Base-by-base conservation (phyloP, 2,329 filamentous ascomycete genomes). In the Monilinia vaccinii-corymbosi region DNA sequence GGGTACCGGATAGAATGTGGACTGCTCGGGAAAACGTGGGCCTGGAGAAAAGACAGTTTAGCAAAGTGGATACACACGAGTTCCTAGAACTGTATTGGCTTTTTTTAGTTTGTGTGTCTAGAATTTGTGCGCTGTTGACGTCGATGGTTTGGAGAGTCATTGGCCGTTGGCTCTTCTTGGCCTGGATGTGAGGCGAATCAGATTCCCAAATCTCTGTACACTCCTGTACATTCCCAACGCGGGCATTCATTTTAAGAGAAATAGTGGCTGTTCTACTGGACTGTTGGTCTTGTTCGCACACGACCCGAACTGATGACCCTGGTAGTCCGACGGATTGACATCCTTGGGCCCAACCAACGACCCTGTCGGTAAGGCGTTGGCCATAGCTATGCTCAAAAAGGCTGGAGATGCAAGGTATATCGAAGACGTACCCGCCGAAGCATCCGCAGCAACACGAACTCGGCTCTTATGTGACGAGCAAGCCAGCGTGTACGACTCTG, bases 371-470 rank as follows among this genome's bases (percentile, higher is more conserved):
- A 55, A 55, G 49, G 57, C 59, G 47, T 50, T 38, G 34, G 36
- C 38, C 48, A 36, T 21, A 23, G 31, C 25, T 18, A 38, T 18
- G 36, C 9, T 23, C 44, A 16, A 34, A 14, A 58, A 32, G 42
- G 59, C 28, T 59, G 45, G 38, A 42, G 34, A 42, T 53, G 48
- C 48, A 46, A 38, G 56, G 31, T 53, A 25, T 28, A n/a, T 34
- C 31, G 40, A 45, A 45, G 36, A 46, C 49, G 57, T 55, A 59
- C 40, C 57, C 48, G 57, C 49, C 23, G 49, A 45, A 56, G 51
- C 44, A 56, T 60, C 61, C 61, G 63, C 62, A 60, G 62, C 61
- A 52, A 65, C 62, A 67, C 66, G 62, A 66, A 60, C 61, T 62
- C 53, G 53, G 51, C 56, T 44, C 44, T 49, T 60, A 47, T 60